Evolutionary conservation across 2,329 filamentous ascomycete species (phyloP).

Genomic region (Claviceps quebecensis): DNA sequence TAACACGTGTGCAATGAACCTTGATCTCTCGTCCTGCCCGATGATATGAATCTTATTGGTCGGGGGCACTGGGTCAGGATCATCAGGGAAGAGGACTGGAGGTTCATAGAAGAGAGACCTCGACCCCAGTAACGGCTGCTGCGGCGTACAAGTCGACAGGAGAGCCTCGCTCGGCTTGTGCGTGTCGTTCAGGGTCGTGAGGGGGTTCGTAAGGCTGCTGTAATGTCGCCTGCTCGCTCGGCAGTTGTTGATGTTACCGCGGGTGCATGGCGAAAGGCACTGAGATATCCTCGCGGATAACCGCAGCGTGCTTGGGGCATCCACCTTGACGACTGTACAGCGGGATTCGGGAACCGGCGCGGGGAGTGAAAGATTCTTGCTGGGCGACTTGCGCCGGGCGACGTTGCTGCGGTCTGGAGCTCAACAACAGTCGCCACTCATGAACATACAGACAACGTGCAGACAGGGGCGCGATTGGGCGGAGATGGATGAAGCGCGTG

Average conservation of each 20-base stretch:
- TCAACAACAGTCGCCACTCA: background rate
- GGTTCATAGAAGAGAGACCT: conserved; percentile 19
- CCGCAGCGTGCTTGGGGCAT: conserved; percentile 26
- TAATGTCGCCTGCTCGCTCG: conserved; percentile 23
- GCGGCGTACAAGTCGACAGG: conserved; percentile 10
- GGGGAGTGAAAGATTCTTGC: background rate
- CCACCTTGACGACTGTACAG: conserved; percentile 18
- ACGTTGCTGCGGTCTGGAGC: background rate
- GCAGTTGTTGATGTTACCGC: conserved; percentile 23
- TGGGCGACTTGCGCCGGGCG: background rate
- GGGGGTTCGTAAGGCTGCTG: conserved; percentile 16
- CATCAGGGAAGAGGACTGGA: conserved; percentile 21
- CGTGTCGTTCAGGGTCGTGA: conserved; percentile 11
- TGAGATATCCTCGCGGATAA: conserved; percentile 28
- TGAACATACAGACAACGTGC: too few species aligned
- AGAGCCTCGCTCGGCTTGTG: conserved; percentile 12
- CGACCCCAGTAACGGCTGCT: conserved; percentile 5
- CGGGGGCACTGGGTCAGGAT: conserved; percentile 16
- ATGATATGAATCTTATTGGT: conserved; percentile 28
- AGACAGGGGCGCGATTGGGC: too few species aligned
- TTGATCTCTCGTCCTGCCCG: conserved; percentile 25
- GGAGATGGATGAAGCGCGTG: too few species aligned
- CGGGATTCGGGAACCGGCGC: background rate
- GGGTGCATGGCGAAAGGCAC: conserved; percentile 23
- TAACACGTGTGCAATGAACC: conserved; percentile 27